A percentile compares a stretch with the other conserved stretches of the same genome.
These are phyloP conservation scores for Luvunga scandens DNA, from an alignment of 345 rosid species.

Conservation along the genomic window DNA sequence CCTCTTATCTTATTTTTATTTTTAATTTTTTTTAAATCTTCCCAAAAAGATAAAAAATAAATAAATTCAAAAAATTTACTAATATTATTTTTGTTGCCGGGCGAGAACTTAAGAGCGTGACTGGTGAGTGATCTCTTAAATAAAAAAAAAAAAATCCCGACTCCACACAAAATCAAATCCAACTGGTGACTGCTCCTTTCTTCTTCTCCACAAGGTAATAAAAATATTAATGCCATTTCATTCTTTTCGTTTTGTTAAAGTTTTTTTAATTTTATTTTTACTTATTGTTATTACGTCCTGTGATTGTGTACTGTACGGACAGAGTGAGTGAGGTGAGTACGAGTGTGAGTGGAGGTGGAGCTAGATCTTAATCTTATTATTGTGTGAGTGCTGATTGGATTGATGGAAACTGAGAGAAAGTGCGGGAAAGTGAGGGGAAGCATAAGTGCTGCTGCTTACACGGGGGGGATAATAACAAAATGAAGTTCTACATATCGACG, in stretches of 20 bases:
- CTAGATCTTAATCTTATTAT: slow-evolving; percentile 14
- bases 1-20: too few relatives aligned
- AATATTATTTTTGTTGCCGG: background rate
- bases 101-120: background rate
- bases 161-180: background rate
- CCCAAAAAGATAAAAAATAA: background rate
- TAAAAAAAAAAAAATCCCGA: background rate
- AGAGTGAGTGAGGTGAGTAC: background rate
- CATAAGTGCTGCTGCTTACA: background rate
- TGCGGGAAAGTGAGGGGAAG: slow-evolving; percentile 12
- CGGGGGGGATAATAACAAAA: slow-evolving; percentile 16
- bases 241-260: background rate
- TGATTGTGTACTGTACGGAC: background rate
- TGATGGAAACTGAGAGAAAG: slow-evolving; percentile 34
- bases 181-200: background rate
- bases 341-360: background rate
- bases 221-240: background rate
- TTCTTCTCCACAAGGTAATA: background rate
- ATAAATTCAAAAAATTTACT: background rate
- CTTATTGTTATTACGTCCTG: background rate
- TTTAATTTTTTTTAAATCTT: background rate
- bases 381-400: slow-evolving; percentile 12
- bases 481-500: slow-evolving; percentile 76
- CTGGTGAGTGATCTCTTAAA: slow-evolving; percentile 10
- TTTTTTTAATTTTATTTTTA: background rate